phyloP scores from a whole-genome alignment of 176 grass and related monocot species.

The Dactylis glomerata region DNA sequence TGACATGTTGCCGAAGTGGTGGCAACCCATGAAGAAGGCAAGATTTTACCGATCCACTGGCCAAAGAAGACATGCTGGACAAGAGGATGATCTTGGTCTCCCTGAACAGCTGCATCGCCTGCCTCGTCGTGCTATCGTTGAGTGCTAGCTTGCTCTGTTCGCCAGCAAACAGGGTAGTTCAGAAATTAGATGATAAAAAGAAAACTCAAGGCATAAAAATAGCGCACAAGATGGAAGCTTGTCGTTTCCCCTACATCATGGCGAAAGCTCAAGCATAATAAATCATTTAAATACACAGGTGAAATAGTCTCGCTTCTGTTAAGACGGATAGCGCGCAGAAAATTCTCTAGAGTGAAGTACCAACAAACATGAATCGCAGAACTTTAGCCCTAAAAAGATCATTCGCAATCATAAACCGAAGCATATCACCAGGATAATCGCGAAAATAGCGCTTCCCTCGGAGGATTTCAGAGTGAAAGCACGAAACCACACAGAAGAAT shows the following conservation, averaged over 20 bases:
- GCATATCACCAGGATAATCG: not conserved
- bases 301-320: not conserved
- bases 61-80: conserved; percentile 72
- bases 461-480: not conserved
- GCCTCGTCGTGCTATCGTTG: conserved; percentile 54
- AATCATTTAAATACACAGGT: not conserved
- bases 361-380: not conserved
- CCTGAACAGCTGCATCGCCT: conserved; percentile 67
- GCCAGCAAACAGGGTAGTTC: conserved; percentile 22
- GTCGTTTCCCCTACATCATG: not conserved
- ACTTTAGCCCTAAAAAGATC: not conserved
- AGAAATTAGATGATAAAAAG: not conserved
- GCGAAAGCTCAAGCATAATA: not conserved
- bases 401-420: not conserved
- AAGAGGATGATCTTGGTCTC: conserved; percentile 62
- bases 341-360: not conserved
- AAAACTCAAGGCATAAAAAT: not conserved
- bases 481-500: not conserved
- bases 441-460: not conserved
- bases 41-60: conserved; percentile 64
- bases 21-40: not conserved
- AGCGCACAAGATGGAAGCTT: not conserved
- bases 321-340: not conserved
- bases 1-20: not conserved
- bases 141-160: conserved; percentile 66